These are phyloP conservation scores for Polymyxa betae DNA, from an alignment of 208 protist genomes.

Conservation along the genomic window DNA sequence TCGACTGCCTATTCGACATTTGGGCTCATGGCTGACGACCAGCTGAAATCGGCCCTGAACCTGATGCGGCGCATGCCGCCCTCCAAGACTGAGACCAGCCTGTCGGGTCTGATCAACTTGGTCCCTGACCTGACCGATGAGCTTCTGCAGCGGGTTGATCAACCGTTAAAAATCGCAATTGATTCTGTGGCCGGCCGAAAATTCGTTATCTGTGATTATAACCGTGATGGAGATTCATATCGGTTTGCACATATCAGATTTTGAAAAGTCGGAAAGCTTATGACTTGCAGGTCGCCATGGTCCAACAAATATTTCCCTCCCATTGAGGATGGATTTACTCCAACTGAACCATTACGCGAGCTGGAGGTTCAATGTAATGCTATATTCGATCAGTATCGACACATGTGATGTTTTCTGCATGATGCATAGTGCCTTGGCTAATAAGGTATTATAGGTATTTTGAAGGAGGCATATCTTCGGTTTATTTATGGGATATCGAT, in stretches of 20 bases:
- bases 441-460: slow-evolving; percentile 73
- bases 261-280: background rate
- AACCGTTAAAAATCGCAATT: slow-evolving; percentile 78
- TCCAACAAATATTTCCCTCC: slow-evolving; percentile 69
- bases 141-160: slow-evolving; percentile 79
- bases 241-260: slow-evolving; percentile 66
- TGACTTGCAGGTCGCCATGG: slow-evolving; percentile 66
- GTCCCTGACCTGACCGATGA: slow-evolving; percentile 82
- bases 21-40: slow-evolving; percentile 18
- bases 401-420: slow-evolving; percentile 18
- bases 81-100: slow-evolving; percentile 76
- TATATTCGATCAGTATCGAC: slow-evolving; percentile 63
- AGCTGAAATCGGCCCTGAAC: slow-evolving; percentile 72
- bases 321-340: slow-evolving; percentile 62
- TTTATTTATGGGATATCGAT: slow-evolving; percentile 82
- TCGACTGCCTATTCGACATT: no score
- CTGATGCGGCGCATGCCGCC: slow-evolving; percentile 82
- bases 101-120: slow-evolving; percentile 77
- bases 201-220: slow-evolving; percentile 85
- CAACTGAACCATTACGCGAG: slow-evolving; percentile 61
- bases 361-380: slow-evolving; percentile 65
- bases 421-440: background rate
- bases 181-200: slow-evolving; percentile 70
- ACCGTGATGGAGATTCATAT: slow-evolving; percentile 86
- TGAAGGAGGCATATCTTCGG: slow-evolving; percentile 80